phyloP scores from a whole-genome alignment of 208 protist species.

The Sergeia podlipaevii region DNA sequence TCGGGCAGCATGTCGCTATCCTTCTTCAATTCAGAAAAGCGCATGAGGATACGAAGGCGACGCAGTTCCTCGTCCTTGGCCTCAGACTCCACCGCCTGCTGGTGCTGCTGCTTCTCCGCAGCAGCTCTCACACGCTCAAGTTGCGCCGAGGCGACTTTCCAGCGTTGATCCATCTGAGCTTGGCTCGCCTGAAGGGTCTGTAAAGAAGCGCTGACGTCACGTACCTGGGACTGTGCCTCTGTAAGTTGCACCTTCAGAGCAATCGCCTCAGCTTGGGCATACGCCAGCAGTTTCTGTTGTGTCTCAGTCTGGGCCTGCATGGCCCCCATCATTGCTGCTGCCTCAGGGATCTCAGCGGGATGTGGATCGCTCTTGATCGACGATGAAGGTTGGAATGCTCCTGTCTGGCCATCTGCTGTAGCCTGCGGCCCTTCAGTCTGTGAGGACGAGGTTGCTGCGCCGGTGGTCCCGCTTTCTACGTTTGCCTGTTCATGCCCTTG shows the following conservation, averaged over 20 bases:
- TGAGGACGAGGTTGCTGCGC: too few relatives aligned
- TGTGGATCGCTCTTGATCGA: too few relatives aligned
- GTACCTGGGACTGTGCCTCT: too few relatives aligned
- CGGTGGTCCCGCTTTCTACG: neutral
- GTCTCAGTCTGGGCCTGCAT: neutral
- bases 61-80: slow-evolving; percentile 45
- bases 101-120: slow-evolving; percentile 6
- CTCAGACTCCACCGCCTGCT: neutral
- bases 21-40: slow-evolving; percentile 75
- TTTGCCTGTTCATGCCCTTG: too few relatives aligned
- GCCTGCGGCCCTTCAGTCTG: too few relatives aligned
- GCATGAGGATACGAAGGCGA: slow-evolving; percentile 59
- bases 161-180: too few relatives aligned
- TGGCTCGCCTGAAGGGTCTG: too few relatives aligned
- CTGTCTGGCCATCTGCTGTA: too few relatives aligned
- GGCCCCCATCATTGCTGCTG: too few relatives aligned
- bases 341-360: neutral
- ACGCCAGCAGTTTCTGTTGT: neutral
- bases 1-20: slow-evolving; percentile 44
- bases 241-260: too few relatives aligned
- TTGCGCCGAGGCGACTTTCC: neutral
- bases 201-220: too few relatives aligned
- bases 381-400: too few relatives aligned
- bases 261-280: neutral
- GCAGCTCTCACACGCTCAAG: slow-evolving; percentile 1